Conservation (phyloP, 345 rosid species). For the Citrus inodora region DNA sequence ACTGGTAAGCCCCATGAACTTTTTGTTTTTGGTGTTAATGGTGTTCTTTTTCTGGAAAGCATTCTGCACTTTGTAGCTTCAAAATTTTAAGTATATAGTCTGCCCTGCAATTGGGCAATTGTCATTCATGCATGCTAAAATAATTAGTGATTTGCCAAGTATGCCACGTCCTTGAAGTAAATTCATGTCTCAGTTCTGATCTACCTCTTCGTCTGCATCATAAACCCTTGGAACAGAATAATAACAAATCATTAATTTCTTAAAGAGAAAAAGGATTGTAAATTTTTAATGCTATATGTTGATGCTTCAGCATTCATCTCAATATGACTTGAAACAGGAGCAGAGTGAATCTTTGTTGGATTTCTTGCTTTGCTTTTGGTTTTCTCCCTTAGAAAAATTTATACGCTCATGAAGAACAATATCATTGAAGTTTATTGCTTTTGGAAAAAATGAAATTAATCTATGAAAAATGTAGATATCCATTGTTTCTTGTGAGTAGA, state of each 20-base stretch:
- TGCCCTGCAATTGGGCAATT: neutral
- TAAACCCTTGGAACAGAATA: neutral
- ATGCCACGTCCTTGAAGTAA: neutral
- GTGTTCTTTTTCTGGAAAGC: neutral
- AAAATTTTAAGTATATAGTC: neutral
- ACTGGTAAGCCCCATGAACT: slow-evolving; percentile 44
- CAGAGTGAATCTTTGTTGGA: neutral
- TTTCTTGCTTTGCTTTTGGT: neutral
- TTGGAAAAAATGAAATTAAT: neutral
- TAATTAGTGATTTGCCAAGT: neutral
- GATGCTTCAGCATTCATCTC: neutral
- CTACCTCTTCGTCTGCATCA: neutral
- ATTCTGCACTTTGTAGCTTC: neutral
- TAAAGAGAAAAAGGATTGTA: neutral
- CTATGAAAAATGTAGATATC: neutral
- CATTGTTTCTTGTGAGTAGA: neutral
- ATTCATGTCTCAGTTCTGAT: neutral
- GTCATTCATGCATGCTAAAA: too few species aligned
- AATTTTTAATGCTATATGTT: neutral
- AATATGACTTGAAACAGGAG: neutral
- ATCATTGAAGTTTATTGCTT: neutral
- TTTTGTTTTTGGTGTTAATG: slow-evolving; percentile 2
- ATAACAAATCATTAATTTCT: neutral
- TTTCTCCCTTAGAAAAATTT: neutral
- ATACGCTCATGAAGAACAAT: neutral